Base-by-base conservation (phyloP, 225 moss, liverwort and hornwort species). In the Straminergon stramineum region DNA sequence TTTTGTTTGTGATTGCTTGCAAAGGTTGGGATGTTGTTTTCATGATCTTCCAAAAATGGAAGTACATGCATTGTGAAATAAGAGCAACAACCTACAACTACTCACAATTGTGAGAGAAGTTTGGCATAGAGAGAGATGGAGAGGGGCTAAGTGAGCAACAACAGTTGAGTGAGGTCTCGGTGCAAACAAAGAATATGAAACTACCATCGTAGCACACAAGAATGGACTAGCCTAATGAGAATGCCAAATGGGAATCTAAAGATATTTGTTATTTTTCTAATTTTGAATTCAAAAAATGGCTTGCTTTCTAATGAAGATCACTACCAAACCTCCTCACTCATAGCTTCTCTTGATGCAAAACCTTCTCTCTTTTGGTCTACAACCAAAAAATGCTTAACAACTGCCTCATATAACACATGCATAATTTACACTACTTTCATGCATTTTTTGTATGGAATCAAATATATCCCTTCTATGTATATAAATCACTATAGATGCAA, bases 111-210 rank as follows among this genome's bases (percentile, higher is more conserved):
- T 4, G 0, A 9, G 9, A 43, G 1, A 43, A 41, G 5, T 9
- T 43, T 34, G 5, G 5, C 27, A 73, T 43, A 43, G 3, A 28
- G 27, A 17, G 0, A 10, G 69, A 23, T 16, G 16, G 16, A 27
- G 2, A 71, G 9, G 16, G 2, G 3, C 73, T 27, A 43, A 43
- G 2, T 28, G 9, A 28, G 0, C 26, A 71, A 71, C 9, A 41
- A 39, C 4, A 8, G 5, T 23, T 1, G 0, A 2, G 15, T 39
- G 24, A 39, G 2, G 41, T 8, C 0, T 2, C 2, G 1, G 2
- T 41, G 1, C 1, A 26, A 41, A 70, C 26, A 68, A 37, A 68
- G 11, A 20, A 68, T 4, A 68, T 68, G 4, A 68, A 37, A 37
- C 4, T 21, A 1, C 7, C 37, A 68, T 3, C n/a, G n/a, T n/a